Percentiles rank a stretch among this genome's conserved stretches.
Conservation (phyloP, 1,139 yeast species). For the Kluyveromyces sp. region DNA sequence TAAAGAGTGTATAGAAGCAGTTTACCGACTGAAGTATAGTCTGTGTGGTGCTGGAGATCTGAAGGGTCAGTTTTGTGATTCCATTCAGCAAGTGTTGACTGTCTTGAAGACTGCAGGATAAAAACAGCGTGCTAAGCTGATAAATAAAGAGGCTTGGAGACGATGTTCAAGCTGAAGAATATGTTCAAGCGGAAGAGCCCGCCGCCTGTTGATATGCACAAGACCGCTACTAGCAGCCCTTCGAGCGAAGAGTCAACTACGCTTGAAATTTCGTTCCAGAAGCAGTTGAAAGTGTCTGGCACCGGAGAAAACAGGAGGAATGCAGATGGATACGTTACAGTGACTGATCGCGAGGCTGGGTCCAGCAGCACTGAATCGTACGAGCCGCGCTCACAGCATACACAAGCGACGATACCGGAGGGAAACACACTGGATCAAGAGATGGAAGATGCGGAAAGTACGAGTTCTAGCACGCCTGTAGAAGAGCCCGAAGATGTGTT, state of each 20-base stretch:
- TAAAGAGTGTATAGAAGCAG: too few relatives aligned
- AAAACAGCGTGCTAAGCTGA: background rate
- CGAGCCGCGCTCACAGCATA: conserved; percentile 1
- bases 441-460: conserved; percentile 9
- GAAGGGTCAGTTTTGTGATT: background rate
- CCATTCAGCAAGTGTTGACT: background rate
- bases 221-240: background rate
- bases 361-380: background rate
- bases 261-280: conserved; percentile 9
- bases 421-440: conserved; percentile 2
- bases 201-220: background rate
- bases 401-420: background rate
- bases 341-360: background rate
- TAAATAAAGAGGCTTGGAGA: background rate
- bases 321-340: conserved; percentile 6
- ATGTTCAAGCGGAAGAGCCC: conserved; percentile 13
- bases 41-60: background rate
- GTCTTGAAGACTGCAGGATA: background rate
- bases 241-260: conserved; percentile 3
- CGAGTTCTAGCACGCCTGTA: conserved; percentile 2
- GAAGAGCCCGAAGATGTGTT: conserved; percentile 19
- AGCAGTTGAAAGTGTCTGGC: conserved; percentile 2
- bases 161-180: conserved; percentile 14
- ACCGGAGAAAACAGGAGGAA: conserved; percentile 5
- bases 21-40: background rate